phyloP scores from a whole-genome alignment of 1,139 yeast species.

The Petasospora fabianii region DNA sequence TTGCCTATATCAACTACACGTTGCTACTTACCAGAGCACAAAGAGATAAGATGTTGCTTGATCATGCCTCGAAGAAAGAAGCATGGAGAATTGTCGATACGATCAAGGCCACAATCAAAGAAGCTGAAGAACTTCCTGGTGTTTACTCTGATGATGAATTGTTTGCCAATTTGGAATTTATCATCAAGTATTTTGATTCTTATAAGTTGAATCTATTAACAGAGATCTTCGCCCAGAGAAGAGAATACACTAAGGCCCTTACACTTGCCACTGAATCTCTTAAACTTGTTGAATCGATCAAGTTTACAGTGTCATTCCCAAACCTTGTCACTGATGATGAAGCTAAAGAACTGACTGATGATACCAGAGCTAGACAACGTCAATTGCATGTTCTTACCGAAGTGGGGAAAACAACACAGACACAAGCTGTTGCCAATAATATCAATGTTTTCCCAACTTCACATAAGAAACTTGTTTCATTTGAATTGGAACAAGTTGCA shows the following conservation, averaged over 20 bases:
- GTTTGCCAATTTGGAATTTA: slow-evolving; percentile 46
- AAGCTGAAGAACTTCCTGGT: slow-evolving; percentile 81
- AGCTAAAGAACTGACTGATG: background rate
- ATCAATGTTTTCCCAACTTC: slow-evolving; percentile 5
- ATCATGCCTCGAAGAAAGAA: slow-evolving; percentile 19
- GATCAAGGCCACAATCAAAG: slow-evolving; percentile 40
- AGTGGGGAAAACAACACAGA: background rate
- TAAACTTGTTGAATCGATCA: slow-evolving; percentile 25
- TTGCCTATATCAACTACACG: slow-evolving; percentile 72
- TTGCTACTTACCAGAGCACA: slow-evolving; percentile 61
- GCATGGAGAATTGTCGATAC: slow-evolving; percentile 24
- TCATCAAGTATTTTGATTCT: slow-evolving; percentile 45
- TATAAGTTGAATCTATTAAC: slow-evolving; percentile 46
- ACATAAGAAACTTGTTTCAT: slow-evolving; percentile 15
- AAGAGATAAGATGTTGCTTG: slow-evolving; percentile 50
- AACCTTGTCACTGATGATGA: slow-evolving; percentile 3
- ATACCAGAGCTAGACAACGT: slow-evolving; percentile 3
- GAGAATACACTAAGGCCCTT: slow-evolving; percentile 50
- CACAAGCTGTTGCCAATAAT: slow-evolving; percentile 7
- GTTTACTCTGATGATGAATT: slow-evolving; percentile 81
- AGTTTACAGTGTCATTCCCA: slow-evolving; percentile 7
- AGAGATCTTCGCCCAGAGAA: slow-evolving; percentile 43
- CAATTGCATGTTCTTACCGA: slow-evolving; percentile 6
- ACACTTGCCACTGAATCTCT: slow-evolving; percentile 32
- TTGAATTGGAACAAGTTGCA: slow-evolving; percentile 46